Conservation (phyloP, 306 rosid species). For the Crotalaria pallida region DNA sequence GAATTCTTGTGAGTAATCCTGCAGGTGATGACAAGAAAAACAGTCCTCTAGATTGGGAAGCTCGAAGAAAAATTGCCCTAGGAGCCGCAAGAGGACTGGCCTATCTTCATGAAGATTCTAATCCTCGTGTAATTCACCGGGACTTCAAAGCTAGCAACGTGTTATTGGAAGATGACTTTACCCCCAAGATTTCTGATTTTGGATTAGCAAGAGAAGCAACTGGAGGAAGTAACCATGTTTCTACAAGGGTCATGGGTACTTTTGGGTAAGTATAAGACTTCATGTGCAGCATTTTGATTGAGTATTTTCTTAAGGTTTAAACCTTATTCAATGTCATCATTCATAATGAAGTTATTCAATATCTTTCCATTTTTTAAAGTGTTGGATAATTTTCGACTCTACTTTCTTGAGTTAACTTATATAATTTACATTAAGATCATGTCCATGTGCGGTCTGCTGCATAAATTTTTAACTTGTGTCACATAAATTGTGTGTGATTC, state of each 20-base stretch:
- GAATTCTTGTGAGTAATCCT: conserved; percentile 16
- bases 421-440: not conserved
- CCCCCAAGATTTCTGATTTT: conserved; percentile 96
- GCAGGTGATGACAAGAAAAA: conserved; percentile 69
- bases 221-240: conserved; percentile 77
- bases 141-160: conserved; percentile 95
- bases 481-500: not conserved
- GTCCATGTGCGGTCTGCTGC: not conserved
- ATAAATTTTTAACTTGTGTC: conserved; percentile 1
- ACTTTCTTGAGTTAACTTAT: not conserved
- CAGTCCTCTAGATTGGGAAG: conserved; percentile 89
- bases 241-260: conserved; percentile 97
- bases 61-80: conserved; percentile 82
- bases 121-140: conserved; percentile 91
- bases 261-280: conserved; percentile 59
- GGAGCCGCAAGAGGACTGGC: conserved; percentile 99
- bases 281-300: not conserved
- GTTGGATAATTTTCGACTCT: not conserved
- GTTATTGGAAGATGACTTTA: conserved; percentile 82
- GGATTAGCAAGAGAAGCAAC: conserved; percentile 98
- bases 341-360: not conserved
- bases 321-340: not conserved
- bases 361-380: not conserved
- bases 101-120: conserved; percentile 96
- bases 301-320: not conserved